These are phyloP conservation scores for Vanrija sp. DNA, from an alignment of 1,284 basidiomycete species.

Conservation along the genomic window DNA sequence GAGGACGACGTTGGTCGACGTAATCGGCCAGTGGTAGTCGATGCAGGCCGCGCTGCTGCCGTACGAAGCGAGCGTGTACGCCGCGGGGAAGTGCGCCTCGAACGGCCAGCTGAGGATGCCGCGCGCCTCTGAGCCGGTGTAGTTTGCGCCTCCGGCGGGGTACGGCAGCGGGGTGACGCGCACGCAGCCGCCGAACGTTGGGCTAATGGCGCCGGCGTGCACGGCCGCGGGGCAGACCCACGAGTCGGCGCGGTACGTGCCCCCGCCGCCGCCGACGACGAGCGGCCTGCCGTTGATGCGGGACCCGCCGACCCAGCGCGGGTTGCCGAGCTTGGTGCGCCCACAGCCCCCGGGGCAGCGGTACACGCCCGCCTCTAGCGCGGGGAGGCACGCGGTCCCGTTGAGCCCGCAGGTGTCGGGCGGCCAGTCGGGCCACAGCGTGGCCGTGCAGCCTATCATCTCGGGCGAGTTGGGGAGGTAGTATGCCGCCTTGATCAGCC, in stretches of 20 bases:
- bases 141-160: conserved; percentile 15
- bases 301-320: conserved; percentile 34
- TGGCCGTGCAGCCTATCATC: conserved; percentile 28
- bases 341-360: conserved; percentile 42
- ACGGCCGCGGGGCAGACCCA: conserved; percentile 44
- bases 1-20: conserved; percentile 33
- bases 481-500: conserved; percentile 38
- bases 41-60: conserved; percentile 16
- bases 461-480: conserved; percentile 24
- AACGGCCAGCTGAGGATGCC: conserved; percentile 28
- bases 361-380: conserved; percentile 19
- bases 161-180: conserved; percentile 23
- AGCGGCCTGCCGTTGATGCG: conserved; percentile 30
- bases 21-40: conserved; percentile 38
- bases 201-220: conserved; percentile 29
- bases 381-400: conserved; percentile 24
- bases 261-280: conserved; percentile 37
- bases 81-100: conserved; percentile 30
- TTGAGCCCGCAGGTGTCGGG: conserved; percentile 39
- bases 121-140: conserved; percentile 14
- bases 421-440: conserved; percentile 39
- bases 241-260: conserved; percentile 39
- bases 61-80: conserved; percentile 20
- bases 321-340: conserved; percentile 34
- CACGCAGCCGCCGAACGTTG: conserved; percentile 36